These are phyloP conservation scores for Malania oleifera DNA, from an alignment of 164 flowering plant species.

Conservation along the genomic window DNA sequence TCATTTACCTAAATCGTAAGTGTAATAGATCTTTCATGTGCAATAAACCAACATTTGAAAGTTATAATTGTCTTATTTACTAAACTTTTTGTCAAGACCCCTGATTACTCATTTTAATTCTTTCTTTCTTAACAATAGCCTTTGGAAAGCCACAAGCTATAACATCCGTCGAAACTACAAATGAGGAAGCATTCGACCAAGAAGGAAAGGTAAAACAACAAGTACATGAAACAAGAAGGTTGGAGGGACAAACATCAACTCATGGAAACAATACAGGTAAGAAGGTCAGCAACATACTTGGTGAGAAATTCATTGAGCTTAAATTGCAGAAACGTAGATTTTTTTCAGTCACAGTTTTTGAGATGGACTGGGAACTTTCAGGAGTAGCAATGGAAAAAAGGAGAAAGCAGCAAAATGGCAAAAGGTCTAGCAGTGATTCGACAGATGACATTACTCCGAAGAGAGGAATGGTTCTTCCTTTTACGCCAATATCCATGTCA, in stretches of 20 bases:
- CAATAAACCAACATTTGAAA: background rate
- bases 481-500: background rate
- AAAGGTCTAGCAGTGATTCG: background rate
- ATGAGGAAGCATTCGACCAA: background rate
- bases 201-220: too few species aligned
- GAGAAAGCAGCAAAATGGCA: too few species aligned
- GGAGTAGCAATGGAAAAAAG: background rate
- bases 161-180: background rate
- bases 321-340: background rate
- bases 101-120: background rate
- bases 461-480: conserved; percentile 4
- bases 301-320: background rate
- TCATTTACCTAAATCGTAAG: conserved; percentile 1
- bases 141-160: background rate
- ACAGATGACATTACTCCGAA: background rate
- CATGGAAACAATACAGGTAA: background rate
- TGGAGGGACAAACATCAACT: too few species aligned
- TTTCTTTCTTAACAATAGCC: background rate
- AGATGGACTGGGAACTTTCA: too few species aligned
- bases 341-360: too few species aligned
- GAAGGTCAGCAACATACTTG: background rate
- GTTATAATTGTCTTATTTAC: background rate
- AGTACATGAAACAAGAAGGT: too few species aligned
- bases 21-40: background rate
- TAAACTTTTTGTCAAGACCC: background rate